Conservation (phyloP, 768 basidiomycete species). For the Kwoniella shandongensis region DNA sequence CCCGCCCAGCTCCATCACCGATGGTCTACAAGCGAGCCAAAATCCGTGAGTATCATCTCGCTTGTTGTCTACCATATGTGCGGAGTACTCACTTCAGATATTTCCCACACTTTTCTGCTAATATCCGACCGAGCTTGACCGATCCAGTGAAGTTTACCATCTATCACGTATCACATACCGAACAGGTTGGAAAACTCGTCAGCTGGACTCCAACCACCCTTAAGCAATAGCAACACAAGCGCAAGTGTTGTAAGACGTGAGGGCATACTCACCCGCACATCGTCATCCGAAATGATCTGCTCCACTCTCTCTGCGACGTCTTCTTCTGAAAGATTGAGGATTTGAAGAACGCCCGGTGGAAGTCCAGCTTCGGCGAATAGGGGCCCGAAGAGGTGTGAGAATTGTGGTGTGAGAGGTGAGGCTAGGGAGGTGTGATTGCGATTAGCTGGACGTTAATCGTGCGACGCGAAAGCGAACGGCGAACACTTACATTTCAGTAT, state of each 20-base stretch:
- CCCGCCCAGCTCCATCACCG: slow-evolving; percentile 53
- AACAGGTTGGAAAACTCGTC: no score
- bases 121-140: slow-evolving; percentile 46
- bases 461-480: neutral
- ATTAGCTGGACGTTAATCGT: neutral
- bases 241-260: no score
- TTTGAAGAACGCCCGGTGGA: slow-evolving; percentile 64
- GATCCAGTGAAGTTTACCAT: slow-evolving; percentile 59
- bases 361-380: slow-evolving; percentile 60
- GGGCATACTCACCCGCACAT: slow-evolving; percentile 29
- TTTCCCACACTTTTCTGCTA: slow-evolving; percentile 51
- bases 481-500: slow-evolving; percentile 44
- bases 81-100: slow-evolving; percentile 49
- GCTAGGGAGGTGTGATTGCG: slow-evolving; percentile 25
- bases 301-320: slow-evolving; percentile 32
- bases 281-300: slow-evolving; percentile 33
- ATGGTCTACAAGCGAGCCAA: slow-evolving; percentile 33
- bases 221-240: no score
- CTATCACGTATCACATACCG: no score
- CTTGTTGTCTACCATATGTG: neutral
- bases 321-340: slow-evolving; percentile 32
- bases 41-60: neutral
- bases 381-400: slow-evolving; percentile 50
- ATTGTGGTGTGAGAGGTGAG: slow-evolving; percentile 49
- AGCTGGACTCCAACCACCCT: neutral